Evolutionary conservation across 352 stramenopile genomes (phyloP), one percentile per base, ranked within the genome.

Genomic region (Phytopythium oedochilum): DNA sequence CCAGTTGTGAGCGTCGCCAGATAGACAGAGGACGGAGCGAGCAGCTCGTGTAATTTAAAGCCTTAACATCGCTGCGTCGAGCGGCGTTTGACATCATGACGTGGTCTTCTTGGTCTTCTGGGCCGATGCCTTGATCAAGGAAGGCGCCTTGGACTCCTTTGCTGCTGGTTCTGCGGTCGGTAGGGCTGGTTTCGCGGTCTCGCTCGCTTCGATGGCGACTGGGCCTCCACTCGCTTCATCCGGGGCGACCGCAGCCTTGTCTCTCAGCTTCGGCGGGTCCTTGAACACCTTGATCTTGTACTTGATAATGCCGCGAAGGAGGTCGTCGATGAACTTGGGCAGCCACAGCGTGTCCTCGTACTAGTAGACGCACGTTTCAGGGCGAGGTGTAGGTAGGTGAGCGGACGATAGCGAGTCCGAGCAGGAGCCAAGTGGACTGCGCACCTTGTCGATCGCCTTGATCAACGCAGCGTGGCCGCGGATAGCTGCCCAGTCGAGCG

Each of bases 281-380:
- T 81, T 84, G 51, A 83, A 89, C 20, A 87, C 17, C 61, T 88
- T 86, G 65, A 87, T 88, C 55, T 87, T 88, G 76, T 89, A 88
- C 36, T 68, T 66, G 17, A 89, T 63, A 48, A 89, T 88, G 8
- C 77, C 75, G 14, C 73, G 79, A 31, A 89, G 67, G 44, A 89
- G 70, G 28, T 89, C 76, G 20, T 89, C 76, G 3, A 84, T 63
- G 35, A 89, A 88, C 58, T 86, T 89, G 5, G 79, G 74, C 7
- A 89, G 51, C 76, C 79, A 89, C 42, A 65, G 51, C 28, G 70
- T 73, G 49, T 89, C 79, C 54, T 88, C 76, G 32, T 73, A 86
- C 70, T 84, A 39, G 20, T 83, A 38, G 20, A 6, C 3, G 10
- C 22, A 46, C 6, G 4, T 15, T 26, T 17, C n/a, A 10, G 11